phyloP scores from a whole-genome alignment of 768 basidiomycete species.

The Suillus cothurnatus region DNA sequence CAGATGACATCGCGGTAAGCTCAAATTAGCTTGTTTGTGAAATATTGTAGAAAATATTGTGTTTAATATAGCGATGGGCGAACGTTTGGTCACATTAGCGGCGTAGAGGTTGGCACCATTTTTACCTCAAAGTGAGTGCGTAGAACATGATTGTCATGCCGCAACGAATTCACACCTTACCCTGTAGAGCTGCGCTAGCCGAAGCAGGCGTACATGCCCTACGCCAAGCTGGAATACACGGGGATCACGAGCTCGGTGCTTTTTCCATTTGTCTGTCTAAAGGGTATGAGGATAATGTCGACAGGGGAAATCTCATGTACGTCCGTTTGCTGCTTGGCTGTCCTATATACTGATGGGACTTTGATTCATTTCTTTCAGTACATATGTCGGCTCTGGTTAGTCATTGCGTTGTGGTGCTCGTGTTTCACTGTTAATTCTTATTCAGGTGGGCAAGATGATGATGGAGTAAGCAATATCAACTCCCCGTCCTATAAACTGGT shows the following conservation, averaged over 20 bases:
- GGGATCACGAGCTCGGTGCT: conserved; percentile 34
- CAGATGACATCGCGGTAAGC: neutral
- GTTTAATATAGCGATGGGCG: conserved; percentile 13
- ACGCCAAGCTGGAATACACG: conserved; percentile 42
- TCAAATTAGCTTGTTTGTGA: no score
- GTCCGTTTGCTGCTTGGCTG: conserved; percentile 8
- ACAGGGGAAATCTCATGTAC: conserved; percentile 40
- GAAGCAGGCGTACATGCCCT: conserved; percentile 37
- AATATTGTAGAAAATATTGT: neutral
- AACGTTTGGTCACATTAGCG: conserved; percentile 34
- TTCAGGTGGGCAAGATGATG: conserved; percentile 26
- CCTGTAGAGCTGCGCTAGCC: conserved; percentile 23
- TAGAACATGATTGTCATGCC: neutral
- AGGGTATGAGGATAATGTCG: conserved; percentile 45
- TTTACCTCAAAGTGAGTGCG: conserved; percentile 26
- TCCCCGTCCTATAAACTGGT: neutral
- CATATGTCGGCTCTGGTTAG: conserved; percentile 36
- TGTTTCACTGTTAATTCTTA: neutral
- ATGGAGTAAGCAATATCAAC: conserved; percentile 14
- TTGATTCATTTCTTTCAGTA: conserved; percentile 23
- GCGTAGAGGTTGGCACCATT: conserved; percentile 18
- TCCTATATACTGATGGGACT: conserved; percentile 6
- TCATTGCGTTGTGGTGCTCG: neutral
- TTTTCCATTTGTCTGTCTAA: conserved; percentile 45
- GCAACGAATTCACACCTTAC: neutral